A percentile compares a stretch with the other conserved stretches of the same genome.
These are phyloP conservation scores for Coniferiporia weirii DNA, from an alignment of 1,284 basidiomycete species.

Conservation along the genomic window DNA sequence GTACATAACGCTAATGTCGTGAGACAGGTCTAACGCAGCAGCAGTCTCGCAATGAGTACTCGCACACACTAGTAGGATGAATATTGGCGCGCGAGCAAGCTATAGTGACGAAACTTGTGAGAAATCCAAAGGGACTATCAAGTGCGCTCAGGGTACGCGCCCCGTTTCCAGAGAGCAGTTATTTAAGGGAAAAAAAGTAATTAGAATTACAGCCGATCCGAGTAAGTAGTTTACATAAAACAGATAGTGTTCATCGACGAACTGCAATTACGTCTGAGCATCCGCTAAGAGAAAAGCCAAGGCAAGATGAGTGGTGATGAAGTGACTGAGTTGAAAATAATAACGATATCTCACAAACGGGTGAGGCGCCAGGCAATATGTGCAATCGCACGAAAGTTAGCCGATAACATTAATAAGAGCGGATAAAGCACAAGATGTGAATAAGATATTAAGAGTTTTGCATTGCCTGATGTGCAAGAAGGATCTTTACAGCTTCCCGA, in stretches of 20 bases:
- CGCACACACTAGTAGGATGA: too few relatives aligned
- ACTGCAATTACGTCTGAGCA: neutral
- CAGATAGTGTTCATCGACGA: neutral
- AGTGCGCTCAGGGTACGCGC: neutral
- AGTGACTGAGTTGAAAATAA: neutral
- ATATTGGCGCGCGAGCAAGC: too few relatives aligned
- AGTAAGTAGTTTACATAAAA: neutral
- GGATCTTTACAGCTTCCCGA: constrained; percentile 1
- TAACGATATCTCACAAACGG: neutral
- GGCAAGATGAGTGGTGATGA: neutral
- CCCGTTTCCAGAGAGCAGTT: neutral
- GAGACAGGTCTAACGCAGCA: too few relatives aligned
- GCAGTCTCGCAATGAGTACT: too few relatives aligned
- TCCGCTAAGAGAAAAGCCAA: neutral
- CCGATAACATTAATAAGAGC: too few relatives aligned
- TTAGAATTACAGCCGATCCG: neutral
- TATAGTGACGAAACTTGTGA: too few relatives aligned
- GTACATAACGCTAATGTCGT: too few relatives aligned
- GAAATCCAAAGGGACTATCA: neutral
- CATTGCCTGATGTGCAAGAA: constrained; percentile 1
- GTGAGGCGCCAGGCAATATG: too few relatives aligned
- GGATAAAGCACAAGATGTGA: too few relatives aligned
- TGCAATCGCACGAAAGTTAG: too few relatives aligned
- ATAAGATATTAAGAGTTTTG: neutral
- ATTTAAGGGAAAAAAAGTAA: neutral